A percentile compares a stretch with the other conserved stretches of the same genome.
These are phyloP conservation scores for Kwoniella europaea DNA, from an alignment of 768 basidiomycete species.

Conservation along the genomic window DNA sequence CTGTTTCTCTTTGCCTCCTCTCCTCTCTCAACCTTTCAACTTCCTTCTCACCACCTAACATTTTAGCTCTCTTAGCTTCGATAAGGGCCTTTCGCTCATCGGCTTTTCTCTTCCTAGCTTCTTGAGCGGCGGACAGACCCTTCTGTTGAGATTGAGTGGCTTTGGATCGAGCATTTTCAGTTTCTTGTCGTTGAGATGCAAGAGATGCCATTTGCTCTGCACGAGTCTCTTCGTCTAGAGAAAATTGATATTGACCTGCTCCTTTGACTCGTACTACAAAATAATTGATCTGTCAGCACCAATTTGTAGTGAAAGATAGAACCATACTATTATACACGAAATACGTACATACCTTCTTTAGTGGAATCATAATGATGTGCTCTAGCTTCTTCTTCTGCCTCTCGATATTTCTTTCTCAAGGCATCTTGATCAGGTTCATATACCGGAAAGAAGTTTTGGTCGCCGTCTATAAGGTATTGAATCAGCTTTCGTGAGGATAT, in stretches of 20 bases:
- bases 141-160: constrained; percentile 46
- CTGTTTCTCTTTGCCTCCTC: constrained; percentile 40
- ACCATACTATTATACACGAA: too few relatives aligned
- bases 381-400: constrained; percentile 71
- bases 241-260: constrained; percentile 91
- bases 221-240: constrained; percentile 79
- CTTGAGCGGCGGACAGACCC: constrained; percentile 42
- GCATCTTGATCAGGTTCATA: constrained; percentile 80
- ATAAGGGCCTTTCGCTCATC: constrained; percentile 53
- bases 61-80: constrained; percentile 49
- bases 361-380: constrained; percentile 86
- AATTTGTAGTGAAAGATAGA: neutral
- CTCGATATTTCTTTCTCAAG: constrained; percentile 59
- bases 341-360: constrained; percentile 62
- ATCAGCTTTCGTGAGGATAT: neutral
- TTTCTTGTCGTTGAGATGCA: constrained; percentile 70
- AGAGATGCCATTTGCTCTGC: constrained; percentile 82
- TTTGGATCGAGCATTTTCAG: constrained; percentile 67
- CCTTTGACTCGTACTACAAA: constrained; percentile 74
- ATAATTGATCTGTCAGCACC: too few relatives aligned
- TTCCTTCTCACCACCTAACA: constrained; percentile 48
- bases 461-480: constrained; percentile 62
- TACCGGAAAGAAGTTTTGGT: constrained; percentile 81
- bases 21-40: constrained; percentile 37
- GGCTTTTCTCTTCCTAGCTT: constrained; percentile 43